Evolutionary conservation across 2,329 filamentous ascomycete species (phyloP), one percentile per base, ranked within the genome.

Genomic region (Torrubiella hemipterigena): DNA sequence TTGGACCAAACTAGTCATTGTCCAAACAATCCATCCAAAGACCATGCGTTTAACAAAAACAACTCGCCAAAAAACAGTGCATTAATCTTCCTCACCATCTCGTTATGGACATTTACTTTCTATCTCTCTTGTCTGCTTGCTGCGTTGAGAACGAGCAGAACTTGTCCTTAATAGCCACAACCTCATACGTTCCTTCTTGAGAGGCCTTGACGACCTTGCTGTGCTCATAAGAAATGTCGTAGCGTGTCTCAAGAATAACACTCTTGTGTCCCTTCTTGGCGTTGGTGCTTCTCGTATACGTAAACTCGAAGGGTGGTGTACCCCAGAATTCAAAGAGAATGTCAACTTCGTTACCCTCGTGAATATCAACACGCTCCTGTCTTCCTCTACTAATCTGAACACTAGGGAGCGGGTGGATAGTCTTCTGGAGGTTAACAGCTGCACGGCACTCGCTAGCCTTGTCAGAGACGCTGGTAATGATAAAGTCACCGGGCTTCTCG

Each of bases 161-260:
- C 48, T 76, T 76, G 57, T 98, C 91, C 65, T 93, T 93, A 57
- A 98, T 94, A 9, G 84, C 80, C 18, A 96, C 83, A 13, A 98
- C 89, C 60, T 98, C 91, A 51, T 98, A 98, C 42, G 86, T 94
- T 30, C 91, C 91, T 65, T 96, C 91, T 50, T 94, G 83, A 44
- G 80, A 86, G 17, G 87, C 86, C 45, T 77, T 77, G 45, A 96
- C 73, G 17, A 75, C 73, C 67, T 93, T 87, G 47, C 63, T 77
- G 52, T 84, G 72, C 47, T 93, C 84, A 39, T 87, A 73, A 29
- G 81, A 89, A 13, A 81, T 67, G 45, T 95, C 87, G 42, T 91
- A 86, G 44, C 83, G 75, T 41, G 93, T 95, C 60, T 98, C 93
- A 13, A 98, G 67, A 20, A 98, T 73, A 45, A 77, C 69, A 22